phyloP scores from a whole-genome alignment of 1,139 yeast genomes.

The Hanseniaspora sp. region DNA sequence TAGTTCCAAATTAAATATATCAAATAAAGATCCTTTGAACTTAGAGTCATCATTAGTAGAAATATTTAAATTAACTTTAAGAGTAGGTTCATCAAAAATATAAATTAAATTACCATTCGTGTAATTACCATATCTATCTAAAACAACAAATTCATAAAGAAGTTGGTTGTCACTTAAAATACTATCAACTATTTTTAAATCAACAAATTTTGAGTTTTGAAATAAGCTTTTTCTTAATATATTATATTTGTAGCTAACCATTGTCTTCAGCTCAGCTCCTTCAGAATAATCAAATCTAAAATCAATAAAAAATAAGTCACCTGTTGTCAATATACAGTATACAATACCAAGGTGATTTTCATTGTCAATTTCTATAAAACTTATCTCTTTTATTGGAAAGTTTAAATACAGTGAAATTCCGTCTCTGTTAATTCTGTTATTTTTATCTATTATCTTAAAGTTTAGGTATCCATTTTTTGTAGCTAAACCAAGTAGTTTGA shows the following conservation, averaged over 20 bases:
- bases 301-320: conserved; percentile 10
- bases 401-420: conserved; percentile 8
- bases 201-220: conserved; percentile 8
- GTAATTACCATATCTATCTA: conserved; percentile 14
- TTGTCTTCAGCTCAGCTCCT: neutral
- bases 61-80: neutral
- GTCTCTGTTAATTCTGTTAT: neutral
- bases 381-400: neutral
- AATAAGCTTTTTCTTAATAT: conserved; percentile 5
- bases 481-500: conserved; percentile 3
- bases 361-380: neutral
- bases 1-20: conserved; percentile 8
- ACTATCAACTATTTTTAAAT: neutral
- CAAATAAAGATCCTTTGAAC: conserved; percentile 10
- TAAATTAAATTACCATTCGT: conserved; percentile 4
- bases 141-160: neutral
- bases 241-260: conserved; percentile 1
- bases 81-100: neutral
- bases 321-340: neutral
- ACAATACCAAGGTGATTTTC: neutral
- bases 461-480: conserved; percentile 11
- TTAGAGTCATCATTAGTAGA: neutral
- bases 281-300: neutral
- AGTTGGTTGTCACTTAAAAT: neutral
- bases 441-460: conserved; percentile 6